Evolutionary conservation across 2,329 filamentous ascomycete species (phyloP), one percentile per base, ranked within the genome.

Genomic region (Phaeophleospora eucalypticola): DNA sequence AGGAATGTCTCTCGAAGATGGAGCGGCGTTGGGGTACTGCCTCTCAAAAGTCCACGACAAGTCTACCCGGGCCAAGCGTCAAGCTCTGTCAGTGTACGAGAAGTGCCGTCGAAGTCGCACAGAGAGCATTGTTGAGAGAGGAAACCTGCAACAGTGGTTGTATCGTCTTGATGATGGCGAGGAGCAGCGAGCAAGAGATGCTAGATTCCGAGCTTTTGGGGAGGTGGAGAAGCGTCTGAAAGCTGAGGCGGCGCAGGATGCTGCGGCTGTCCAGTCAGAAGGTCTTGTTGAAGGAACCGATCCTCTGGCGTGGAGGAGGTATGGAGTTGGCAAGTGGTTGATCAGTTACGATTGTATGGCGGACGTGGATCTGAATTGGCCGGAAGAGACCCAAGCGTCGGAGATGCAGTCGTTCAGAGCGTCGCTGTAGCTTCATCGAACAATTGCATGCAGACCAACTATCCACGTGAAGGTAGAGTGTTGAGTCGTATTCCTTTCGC

Each of bases 1-100:
- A 0, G 79, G 79, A 2, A 82, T 82, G 79, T 74, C 76, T 3
- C 68, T 83, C 1, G 80, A 83, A 61, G 80, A 83, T 45, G 80
- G 71, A 0, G 77, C 76, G 2, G 77, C 80, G 0, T 67, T 82
- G 0, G 79, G 80, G 0, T 36, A 51, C 29, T 53, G 51, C 36
- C 49, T 53, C 17, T 24, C 44, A 10, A 41, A 48, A 1, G 37
- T 46, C 12, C 19, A 12, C 6, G 43, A 42, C 24, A n/a, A n/a
- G n/a, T n/a, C n/a, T n/a, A n/a, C n/a, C n/a, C n/a, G n/a, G n/a
- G n/a, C n/a, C n/a, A n/a, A n/a, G n/a, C n/a, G n/a, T n/a, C n/a
- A 29, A n/a, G 51, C 51, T 33, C 58, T 59, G 48, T 66, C 65
- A 0, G 68, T 78, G 0, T 85, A 84, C 52, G 78, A 85, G 59